phyloP scores from a whole-genome alignment of 805 yeast species.

The Starmerella sp. region DNA sequence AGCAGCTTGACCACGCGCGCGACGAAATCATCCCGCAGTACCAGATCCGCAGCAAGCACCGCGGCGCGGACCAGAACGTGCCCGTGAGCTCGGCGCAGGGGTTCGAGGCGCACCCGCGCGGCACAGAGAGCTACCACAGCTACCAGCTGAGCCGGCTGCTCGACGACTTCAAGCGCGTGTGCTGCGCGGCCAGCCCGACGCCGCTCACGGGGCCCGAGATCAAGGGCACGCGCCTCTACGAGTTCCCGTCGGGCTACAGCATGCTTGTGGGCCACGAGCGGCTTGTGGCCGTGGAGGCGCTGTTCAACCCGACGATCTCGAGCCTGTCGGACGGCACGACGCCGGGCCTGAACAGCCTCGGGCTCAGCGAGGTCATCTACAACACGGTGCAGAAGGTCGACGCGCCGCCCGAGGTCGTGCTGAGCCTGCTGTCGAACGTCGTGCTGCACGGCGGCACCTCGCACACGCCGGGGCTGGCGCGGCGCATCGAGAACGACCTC shows the following conservation, averaged over 20 bases:
- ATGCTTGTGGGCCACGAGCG: slow-evolving; percentile 44
- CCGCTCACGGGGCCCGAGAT: slow-evolving; percentile 20
- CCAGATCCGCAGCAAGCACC: slow-evolving; percentile 30
- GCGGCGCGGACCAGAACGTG: slow-evolving; percentile 10
- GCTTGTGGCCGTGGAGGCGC: slow-evolving; percentile 48
- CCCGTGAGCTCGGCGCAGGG: slow-evolving; percentile 1
- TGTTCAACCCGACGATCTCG: slow-evolving; percentile 53
- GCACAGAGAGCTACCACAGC: slow-evolving; percentile 36
- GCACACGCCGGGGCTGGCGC: slow-evolving; percentile 67
- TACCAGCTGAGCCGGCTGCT: slow-evolving; percentile 47
- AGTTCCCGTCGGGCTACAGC: slow-evolving; percentile 47
- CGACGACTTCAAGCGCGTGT: slow-evolving; percentile 64
- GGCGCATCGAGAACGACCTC: slow-evolving; percentile 61
- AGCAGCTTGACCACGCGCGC: slow-evolving; percentile 34
- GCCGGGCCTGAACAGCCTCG: slow-evolving; percentile 38
- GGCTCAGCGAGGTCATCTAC: slow-evolving; percentile 38
- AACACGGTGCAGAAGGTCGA: slow-evolving; percentile 39
- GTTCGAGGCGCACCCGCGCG: slow-evolving; percentile 11
- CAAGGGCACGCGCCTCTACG: slow-evolving; percentile 45
- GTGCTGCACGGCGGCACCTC: slow-evolving; percentile 79
- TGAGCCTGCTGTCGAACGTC: slow-evolving; percentile 76
- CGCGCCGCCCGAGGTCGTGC: slow-evolving; percentile 48
- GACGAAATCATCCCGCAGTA: slow-evolving; percentile 30
- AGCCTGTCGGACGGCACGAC: slow-evolving; percentile 33
- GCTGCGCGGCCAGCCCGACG: slow-evolving; percentile 12